Evolutionary conservation across 306 rosid species (phyloP), one percentile per base, ranked within the genome.

Genomic region (Potentilla sterilis): DNA sequence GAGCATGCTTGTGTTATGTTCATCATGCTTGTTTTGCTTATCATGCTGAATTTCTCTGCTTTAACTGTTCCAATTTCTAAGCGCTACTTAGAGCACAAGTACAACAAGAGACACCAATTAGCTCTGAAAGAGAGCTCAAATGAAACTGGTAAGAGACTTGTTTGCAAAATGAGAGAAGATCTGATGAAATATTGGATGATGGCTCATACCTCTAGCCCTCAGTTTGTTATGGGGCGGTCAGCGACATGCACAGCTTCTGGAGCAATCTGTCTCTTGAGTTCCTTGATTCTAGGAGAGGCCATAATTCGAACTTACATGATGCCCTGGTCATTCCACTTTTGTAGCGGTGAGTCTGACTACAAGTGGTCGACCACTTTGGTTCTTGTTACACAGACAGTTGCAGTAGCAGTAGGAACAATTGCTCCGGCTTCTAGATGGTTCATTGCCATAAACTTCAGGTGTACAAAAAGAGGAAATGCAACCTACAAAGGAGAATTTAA

Each of bases 151-250:
- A 42, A 61, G 35, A 0, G 38, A 21, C 79, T 67, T 4, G 78
- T 81, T 3, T 54, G 80, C 49, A 83, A 15, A 19, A 74, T 86
- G 13, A 86, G 83, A 69, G 70, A 77, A 46, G 75, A 74, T 66
- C 67, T 94, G 61, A 81, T 78, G 86, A 90, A 81, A 61, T 78
- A 80, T 75, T 91, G 98, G 98, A 82, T 91, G 94, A 94, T 91
- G 98, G 88, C 94, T 66, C 90, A 91, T 66, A 91, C 96, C 0
- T 79, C 90, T 37, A 85, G 89, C 49, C 98, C 98, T 15, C 98
- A 94, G 69, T 94, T 89, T 86, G 90, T 94, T 58, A 74, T 94
- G 80, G 98, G 94, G 42, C 90, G 97, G n/a, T 94, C 98, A 22
- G 93, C 84, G 7, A 87, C 90, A 0, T 90, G 96, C 76, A 88